Base-by-base conservation (phyloP, 257 asterid genomes). In the Penstemon newberryi region DNA sequence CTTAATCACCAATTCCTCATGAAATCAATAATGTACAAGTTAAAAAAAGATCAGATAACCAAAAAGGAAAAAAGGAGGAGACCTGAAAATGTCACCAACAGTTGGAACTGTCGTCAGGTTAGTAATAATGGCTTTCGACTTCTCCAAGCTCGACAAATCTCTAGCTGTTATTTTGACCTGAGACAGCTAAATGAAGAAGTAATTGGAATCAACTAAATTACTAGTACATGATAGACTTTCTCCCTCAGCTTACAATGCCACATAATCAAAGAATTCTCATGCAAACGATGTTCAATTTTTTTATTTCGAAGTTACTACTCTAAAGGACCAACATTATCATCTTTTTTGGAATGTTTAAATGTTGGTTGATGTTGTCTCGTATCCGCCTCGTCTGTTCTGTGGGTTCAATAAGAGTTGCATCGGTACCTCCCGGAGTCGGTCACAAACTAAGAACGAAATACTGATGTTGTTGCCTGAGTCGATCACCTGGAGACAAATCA, bases 61-160 rank as follows among this genome's bases (percentile, higher is more conserved):
- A 25, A 25, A 6, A 72, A 56, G 37, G 72, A 7, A 54, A 67
- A 81, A 49, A 19, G 25, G 36, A 15, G 18, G 18, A 74, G 67
- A 92, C 98, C 98, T 93, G 82, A 76, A 93, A 63, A 93, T 84
- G 67, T 93, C 99, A 38, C 99, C 99, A 78, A 93, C 63, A 65
- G 75, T 53, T 38, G 99, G 97, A 75, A 87, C 94, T 90, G 83
- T 87, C 8, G 95, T 87, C 69, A 93, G 87, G 77, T 73, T 87
- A 75, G 78, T 75, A 51, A 93, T 93, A 59, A 93, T 86, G 68
- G 84, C 91, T 82, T 84, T 93, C 25, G 96, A 74, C 85, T 81
- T 90, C 70, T 93, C 99, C 83, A 93, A 70, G 89, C 96, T 84
- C 65, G 79, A 45, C 80, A 83, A 58, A 79, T 89, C 96, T 72